Evolutionary conservation across 2,329 filamentous ascomycete species (phyloP).

Genomic region (Ploettnerulaceae sp.): DNA sequence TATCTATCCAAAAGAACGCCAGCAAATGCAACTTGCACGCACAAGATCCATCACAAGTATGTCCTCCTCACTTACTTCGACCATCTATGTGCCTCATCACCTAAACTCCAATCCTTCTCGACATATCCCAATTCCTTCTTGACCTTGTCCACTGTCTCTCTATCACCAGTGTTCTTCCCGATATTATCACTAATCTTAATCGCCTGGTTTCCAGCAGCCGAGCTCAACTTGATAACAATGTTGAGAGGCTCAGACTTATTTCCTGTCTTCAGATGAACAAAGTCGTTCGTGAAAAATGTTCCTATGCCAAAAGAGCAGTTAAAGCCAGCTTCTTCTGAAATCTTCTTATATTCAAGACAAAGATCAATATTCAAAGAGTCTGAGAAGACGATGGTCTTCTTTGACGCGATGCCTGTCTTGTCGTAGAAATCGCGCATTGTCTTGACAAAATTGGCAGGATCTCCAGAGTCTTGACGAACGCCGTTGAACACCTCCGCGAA

Average conservation of each 20-base stretch:
- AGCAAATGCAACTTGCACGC: too few relatives aligned
- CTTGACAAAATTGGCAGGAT: conserved; percentile 62
- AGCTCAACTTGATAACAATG: conserved; percentile 95
- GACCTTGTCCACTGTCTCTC: conserved; percentile 70
- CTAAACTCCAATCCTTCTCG: conserved; percentile 77
- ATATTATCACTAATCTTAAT: conserved; percentile 91
- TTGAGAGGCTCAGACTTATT: conserved; percentile 88
- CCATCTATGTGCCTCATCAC: conserved; percentile 82
- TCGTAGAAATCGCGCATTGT: conserved; percentile 47
- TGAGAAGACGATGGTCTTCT: conserved; percentile 91
- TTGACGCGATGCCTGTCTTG: conserved; percentile 60
- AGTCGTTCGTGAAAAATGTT: conserved; percentile 95
- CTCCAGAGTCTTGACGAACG: conserved; percentile 67
- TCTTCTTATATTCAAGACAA: conserved; percentile 83
- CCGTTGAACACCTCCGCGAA: conserved; percentile 65
- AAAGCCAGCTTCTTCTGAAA: conserved; percentile 76
- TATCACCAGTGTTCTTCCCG: conserved; percentile 87
- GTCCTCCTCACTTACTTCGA: conserved; percentile 48
- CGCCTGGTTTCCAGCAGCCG: conserved; percentile 72
- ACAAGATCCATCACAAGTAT: too few relatives aligned
- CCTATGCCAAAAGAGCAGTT: conserved; percentile 88
- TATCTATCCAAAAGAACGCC: too few relatives aligned
- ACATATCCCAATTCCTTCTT: conserved; percentile 83
- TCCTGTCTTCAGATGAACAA: conserved; percentile 63
- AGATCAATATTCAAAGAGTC: conserved; percentile 89